phyloP scores from a whole-genome alignment of 495 filamentous ascomycete genomes.

The Podospora australis region DNA sequence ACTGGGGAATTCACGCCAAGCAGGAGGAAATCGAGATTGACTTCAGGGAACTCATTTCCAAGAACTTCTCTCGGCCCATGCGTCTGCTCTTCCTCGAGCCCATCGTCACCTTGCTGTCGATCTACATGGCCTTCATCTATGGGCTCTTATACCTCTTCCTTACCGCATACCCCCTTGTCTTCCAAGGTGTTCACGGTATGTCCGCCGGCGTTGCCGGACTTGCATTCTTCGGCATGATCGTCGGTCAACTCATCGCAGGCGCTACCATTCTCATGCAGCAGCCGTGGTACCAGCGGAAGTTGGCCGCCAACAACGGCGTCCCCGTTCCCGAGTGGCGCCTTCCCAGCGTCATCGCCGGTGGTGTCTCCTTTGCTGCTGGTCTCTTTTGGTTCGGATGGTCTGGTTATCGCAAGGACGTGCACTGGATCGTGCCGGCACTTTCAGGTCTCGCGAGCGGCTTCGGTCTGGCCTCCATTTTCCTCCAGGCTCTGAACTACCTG shows the following conservation, averaged over 20 bases:
- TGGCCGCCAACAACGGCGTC: constrained; percentile 63
- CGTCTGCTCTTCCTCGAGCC: constrained; percentile 75
- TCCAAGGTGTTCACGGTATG: constrained; percentile 64
- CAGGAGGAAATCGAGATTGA: constrained; percentile 91
- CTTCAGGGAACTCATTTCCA: constrained; percentile 66
- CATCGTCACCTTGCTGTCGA: constrained; percentile 63
- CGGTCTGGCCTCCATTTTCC: constrained; percentile 71
- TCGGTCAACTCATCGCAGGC: constrained; percentile 64
- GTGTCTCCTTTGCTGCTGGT: constrained; percentile 63
- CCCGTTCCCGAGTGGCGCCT: constrained; percentile 84
- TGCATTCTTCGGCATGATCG: constrained; percentile 75
- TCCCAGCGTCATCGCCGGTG: constrained; percentile 70
- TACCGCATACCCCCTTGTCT: constrained; percentile 75
- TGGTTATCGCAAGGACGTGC: constrained; percentile 54
- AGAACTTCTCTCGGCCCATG: constrained; percentile 79
- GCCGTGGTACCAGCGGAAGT: constrained; percentile 61
- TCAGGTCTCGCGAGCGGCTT: constrained; percentile 56
- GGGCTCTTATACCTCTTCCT: constrained; percentile 75
- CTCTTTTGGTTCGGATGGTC: constrained; percentile 91
- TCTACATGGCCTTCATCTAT: constrained; percentile 82
- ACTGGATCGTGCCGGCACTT: constrained; percentile 77
- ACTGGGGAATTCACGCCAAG: constrained; percentile 92
- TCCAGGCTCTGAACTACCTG: constrained; percentile 79
- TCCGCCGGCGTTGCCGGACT: constrained; percentile 62
- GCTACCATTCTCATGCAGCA: constrained; percentile 58